Percentiles rank a stretch among this genome's conserved stretches.
Evolutionary conservation across 2,329 filamentous ascomycete genomes (phyloP).

Genomic region (Cladosporium cucumerinum): DNA sequence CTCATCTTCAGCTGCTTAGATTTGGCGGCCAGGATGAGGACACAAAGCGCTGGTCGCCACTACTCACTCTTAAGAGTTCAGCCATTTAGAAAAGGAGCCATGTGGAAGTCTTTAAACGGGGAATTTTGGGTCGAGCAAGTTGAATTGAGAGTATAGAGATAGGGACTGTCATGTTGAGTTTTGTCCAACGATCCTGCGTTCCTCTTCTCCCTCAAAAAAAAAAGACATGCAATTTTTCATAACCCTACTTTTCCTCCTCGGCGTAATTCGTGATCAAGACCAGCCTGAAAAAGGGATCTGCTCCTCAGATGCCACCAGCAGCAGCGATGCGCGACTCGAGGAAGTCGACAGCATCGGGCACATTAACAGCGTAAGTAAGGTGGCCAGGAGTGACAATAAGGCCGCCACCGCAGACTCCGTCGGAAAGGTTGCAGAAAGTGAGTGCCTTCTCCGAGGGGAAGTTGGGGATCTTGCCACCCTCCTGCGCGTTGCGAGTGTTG

Average conservation of each 20-base stretch:
- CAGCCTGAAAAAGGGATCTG: background rate
- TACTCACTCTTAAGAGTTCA: background rate
- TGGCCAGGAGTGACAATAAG: conserved; percentile 35
- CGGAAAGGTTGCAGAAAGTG: conserved; percentile 36
- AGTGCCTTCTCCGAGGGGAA: conserved; percentile 35
- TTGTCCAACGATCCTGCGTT: background rate
- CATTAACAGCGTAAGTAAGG: conserved; percentile 31
- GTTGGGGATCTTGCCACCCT: conserved; percentile 34
- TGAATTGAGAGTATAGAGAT: background rate
- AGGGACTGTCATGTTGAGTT: background rate
- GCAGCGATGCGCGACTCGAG: conserved; percentile 23
- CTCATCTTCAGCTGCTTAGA: background rate
- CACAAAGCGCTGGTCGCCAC: background rate
- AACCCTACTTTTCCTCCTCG: background rate
- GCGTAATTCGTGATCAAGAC: background rate
- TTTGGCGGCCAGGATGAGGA: background rate
- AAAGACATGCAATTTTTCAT: background rate
- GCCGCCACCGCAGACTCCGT: conserved; percentile 37
- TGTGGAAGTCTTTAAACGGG: background rate
- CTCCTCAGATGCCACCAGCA: background rate
- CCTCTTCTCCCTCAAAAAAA: background rate
- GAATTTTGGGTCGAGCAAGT: background rate
- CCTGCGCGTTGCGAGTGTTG: conserved; percentile 41
- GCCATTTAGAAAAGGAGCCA: background rate
- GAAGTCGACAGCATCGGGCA: conserved; percentile 29